These are phyloP conservation scores for Eucalyptus pauciflora DNA, from an alignment of 345 rosid species.

Conservation along the genomic window DNA sequence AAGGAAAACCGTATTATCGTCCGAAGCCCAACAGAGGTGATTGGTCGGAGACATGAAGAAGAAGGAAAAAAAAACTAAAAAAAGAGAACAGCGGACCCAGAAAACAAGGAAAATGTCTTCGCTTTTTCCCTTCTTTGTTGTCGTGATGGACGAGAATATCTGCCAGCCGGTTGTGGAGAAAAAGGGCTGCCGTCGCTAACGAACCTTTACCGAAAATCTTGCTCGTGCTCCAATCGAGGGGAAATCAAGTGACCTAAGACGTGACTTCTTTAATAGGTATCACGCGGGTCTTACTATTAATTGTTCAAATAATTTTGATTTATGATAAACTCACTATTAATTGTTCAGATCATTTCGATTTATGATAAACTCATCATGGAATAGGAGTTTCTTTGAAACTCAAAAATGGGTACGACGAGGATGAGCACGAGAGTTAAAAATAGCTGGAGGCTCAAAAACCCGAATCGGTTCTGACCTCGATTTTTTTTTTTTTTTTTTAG, in stretches of 20 bases:
- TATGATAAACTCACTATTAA: not conserved
- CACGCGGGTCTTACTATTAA: not conserved
- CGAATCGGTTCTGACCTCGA: not conserved
- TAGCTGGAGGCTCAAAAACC: not conserved
- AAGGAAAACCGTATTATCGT: not conserved
- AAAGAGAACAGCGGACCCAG: not conserved
- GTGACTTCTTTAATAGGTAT: not conserved
- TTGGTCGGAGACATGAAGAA: not conserved
- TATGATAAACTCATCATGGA: not conserved
- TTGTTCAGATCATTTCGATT: not conserved
- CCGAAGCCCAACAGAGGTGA: not conserved
- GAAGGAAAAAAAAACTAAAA: rapidly evolving
- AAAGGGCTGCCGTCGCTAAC: not conserved
- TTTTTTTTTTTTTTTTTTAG: no score
- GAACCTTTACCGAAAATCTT: not conserved
- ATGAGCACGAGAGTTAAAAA: not conserved
- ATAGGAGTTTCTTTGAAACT: not conserved
- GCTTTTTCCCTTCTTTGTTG: not conserved
- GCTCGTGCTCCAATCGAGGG: not conserved
- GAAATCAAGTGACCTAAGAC: not conserved
- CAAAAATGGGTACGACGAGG: not conserved
- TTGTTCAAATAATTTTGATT: no score
- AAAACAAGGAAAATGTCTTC: not conserved
- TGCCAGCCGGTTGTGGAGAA: not conserved
- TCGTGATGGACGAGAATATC: not conserved